phyloP scores from a whole-genome alignment of 176 grass and related monocot species.

The Carex myosuroides region DNA sequence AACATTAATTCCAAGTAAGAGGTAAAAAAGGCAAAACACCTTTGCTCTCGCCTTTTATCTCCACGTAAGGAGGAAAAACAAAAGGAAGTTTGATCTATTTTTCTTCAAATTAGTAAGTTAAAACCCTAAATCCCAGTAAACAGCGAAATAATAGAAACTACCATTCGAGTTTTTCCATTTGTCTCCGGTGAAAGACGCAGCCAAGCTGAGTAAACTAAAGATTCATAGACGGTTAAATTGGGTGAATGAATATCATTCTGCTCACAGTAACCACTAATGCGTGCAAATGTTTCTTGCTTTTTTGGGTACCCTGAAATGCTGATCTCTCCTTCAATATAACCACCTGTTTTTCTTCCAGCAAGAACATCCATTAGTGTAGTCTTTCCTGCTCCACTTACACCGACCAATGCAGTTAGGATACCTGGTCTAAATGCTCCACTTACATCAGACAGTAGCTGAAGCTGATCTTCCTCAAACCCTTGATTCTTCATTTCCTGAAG shows the following conservation, averaged over 20 bases:
- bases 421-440: constrained; percentile 82
- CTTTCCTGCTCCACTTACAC: constrained; percentile 93
- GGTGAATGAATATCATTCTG: constrained; percentile 93
- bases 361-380: constrained; percentile 94
- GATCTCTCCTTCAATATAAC: constrained; percentile 64
- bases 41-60: not conserved
- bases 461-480: constrained; percentile 59
- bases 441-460: constrained; percentile 65
- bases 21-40: not conserved
- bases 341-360: constrained; percentile 86
- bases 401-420: constrained; percentile 78
- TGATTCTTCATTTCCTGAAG: constrained; percentile 87
- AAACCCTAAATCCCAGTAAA: not conserved
- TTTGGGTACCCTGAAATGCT: constrained; percentile 71
- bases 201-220: constrained; percentile 77
- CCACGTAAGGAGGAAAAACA: not conserved
- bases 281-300: constrained; percentile 80
- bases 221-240: constrained; percentile 66
- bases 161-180: constrained; percentile 38
- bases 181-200: constrained; percentile 65
- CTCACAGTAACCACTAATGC: constrained; percentile 82
- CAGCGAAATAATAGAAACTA: constrained; percentile 1
- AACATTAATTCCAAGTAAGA: not conserved
- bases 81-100: not conserved
- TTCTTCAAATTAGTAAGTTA: not conserved